phyloP scores from a whole-genome alignment of 2,329 filamentous ascomycete species.

The Fusarium aywerte region DNA sequence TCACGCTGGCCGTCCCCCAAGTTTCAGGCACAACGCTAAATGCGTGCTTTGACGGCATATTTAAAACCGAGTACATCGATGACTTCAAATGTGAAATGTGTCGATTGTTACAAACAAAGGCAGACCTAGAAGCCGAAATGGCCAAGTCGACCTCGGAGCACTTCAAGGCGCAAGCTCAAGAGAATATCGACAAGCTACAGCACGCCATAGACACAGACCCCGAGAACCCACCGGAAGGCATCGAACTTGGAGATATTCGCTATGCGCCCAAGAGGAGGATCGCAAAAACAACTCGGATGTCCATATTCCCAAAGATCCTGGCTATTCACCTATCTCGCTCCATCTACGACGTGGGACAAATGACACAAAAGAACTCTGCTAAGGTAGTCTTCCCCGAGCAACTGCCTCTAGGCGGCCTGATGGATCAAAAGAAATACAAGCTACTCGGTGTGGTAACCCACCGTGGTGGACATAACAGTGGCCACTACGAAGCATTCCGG shows the following conservation, averaged over 20 bases:
- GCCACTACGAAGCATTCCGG: conserved; percentile 96
- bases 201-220: conserved; percentile 81
- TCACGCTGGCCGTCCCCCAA: conserved; percentile 92
- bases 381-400: conserved; percentile 92
- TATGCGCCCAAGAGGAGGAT: conserved; percentile 85
- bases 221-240: conserved; percentile 76
- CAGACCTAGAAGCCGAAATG: conserved; percentile 70
- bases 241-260: conserved; percentile 78
- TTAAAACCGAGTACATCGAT: conserved; percentile 96
- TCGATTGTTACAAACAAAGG: conserved; percentile 81
- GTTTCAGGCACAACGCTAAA: conserved; percentile 82
- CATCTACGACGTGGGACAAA: conserved; percentile 81
- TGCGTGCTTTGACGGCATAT: conserved; percentile 89
- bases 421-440: conserved; percentile 83
- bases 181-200: conserved; percentile 73
- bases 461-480: conserved; percentile 94
- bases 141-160: conserved; percentile 63
- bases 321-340: conserved; percentile 93
- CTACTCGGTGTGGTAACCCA: conserved; percentile 90
- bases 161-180: conserved; percentile 62
- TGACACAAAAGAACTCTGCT: conserved; percentile 91
- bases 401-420: conserved; percentile 82
- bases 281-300: conserved; percentile 87
- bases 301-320: conserved; percentile 86
- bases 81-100: conserved; percentile 97